Conservation (phyloP, 2,329 filamentous ascomycete genomes). For the Colletotrichum sp. region DNA sequence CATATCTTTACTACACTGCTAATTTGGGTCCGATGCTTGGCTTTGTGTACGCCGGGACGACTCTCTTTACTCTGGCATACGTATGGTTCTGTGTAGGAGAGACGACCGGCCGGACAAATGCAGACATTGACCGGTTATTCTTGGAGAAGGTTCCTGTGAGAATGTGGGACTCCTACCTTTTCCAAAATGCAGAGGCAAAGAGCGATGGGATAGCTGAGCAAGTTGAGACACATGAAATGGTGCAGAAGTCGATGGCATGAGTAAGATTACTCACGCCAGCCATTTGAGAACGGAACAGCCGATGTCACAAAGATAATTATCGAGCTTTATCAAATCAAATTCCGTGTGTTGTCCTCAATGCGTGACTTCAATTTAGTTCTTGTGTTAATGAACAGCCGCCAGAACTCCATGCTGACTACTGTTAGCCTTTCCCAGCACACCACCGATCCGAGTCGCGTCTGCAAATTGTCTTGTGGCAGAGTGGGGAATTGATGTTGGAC, state of each 20-base stretch:
- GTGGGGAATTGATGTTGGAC: not conserved
- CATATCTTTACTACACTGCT: constrained; percentile 45
- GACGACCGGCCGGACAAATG: constrained; percentile 30
- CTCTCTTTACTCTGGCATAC: constrained; percentile 36
- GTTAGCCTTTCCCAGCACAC: not conserved
- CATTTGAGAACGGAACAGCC: not conserved
- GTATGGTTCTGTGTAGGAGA: constrained; percentile 40
- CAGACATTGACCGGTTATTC: constrained; percentile 31
- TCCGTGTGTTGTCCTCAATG: not conserved
- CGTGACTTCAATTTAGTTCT: not conserved
- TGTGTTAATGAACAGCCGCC: not conserved
- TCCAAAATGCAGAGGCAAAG: not conserved
- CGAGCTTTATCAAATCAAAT: not conserved
- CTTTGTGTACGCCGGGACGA: constrained; percentile 39
- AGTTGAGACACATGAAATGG: not conserved
- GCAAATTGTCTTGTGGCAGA: not conserved
- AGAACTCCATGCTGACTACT: not conserved
- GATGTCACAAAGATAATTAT: not conserved
- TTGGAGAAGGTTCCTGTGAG: constrained; percentile 28
- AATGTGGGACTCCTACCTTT: constrained; percentile 20
- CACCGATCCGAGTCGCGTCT: not conserved
- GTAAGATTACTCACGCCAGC: not conserved
- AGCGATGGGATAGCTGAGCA: not conserved
- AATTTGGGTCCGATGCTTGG: constrained; percentile 46
- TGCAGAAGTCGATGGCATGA: not conserved